phyloP scores from a whole-genome alignment of 345 rosid genomes.

The Turritis glabra region DNA sequence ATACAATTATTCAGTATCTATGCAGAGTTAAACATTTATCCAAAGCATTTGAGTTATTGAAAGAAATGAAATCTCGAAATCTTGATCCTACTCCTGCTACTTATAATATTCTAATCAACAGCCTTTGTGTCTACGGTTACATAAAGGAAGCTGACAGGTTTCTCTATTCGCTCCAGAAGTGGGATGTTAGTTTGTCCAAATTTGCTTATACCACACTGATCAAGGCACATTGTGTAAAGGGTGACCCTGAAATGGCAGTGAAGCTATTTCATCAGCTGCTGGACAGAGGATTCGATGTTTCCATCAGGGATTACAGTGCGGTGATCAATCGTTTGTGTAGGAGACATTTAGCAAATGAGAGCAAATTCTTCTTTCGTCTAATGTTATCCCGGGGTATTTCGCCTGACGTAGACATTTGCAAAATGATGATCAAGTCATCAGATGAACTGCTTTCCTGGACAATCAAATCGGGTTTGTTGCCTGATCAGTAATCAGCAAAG shows the following conservation, averaged over 20 bases:
- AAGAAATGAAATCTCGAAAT: slow-evolving; percentile 48
- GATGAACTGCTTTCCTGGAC: slow-evolving; percentile 48
- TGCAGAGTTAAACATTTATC: slow-evolving; percentile 45
- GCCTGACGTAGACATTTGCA: slow-evolving; percentile 65
- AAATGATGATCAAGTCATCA: slow-evolving; percentile 50
- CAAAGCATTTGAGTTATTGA: slow-evolving; percentile 47
- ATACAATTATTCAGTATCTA: slow-evolving; percentile 53
- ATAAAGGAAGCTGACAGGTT: slow-evolving; percentile 53
- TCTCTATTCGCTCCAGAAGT: slow-evolving; percentile 47
- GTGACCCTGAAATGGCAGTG: slow-evolving; percentile 49
- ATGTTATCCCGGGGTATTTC: slow-evolving; percentile 59
- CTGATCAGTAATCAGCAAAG: slow-evolving; percentile 31
- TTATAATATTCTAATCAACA: slow-evolving; percentile 58
- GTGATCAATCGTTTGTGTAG: slow-evolving; percentile 73
- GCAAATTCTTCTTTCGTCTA: slow-evolving; percentile 50
- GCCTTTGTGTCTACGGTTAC: slow-evolving; percentile 54
- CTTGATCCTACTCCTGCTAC: slow-evolving; percentile 59
- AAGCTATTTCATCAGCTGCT: slow-evolving; percentile 53
- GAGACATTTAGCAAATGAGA: slow-evolving; percentile 44
- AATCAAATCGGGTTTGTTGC: slow-evolving; percentile 51
- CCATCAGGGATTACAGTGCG: slow-evolving; percentile 66
- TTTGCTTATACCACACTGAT: slow-evolving; percentile 64
- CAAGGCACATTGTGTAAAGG: slow-evolving; percentile 78
- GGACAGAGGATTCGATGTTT: slow-evolving; percentile 58
- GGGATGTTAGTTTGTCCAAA: slow-evolving; percentile 43